Conservation (phyloP, 495 filamentous ascomycete genomes). For the Cryomyces antarcticus region DNA sequence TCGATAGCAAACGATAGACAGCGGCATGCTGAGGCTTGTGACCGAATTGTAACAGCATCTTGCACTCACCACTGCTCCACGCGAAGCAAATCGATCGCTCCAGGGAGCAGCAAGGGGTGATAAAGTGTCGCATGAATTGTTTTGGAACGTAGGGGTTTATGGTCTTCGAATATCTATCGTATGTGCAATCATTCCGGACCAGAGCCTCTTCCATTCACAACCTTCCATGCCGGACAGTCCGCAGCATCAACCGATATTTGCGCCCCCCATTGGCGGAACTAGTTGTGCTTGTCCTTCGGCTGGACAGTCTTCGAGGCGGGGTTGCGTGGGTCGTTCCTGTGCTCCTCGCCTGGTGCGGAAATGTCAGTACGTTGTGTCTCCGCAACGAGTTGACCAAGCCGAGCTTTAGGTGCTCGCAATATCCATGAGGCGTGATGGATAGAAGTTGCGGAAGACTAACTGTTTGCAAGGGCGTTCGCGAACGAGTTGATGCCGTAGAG, state of each 20-base stretch:
- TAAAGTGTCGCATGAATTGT: background rate
- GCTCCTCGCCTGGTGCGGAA: slow-evolving; percentile 51
- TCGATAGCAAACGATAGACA: background rate
- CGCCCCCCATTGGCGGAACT: background rate
- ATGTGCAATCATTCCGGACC: background rate
- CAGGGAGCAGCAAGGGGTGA: background rate
- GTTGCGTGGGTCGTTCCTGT: slow-evolving; percentile 92
- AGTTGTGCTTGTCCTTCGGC: background rate
- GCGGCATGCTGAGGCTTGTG: background rate
- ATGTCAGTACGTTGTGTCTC: background rate
- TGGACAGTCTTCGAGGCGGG: slow-evolving; percentile 33
- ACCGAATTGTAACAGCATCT: background rate
- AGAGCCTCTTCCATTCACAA: background rate
- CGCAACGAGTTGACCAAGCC: background rate
- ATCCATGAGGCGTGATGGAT: slow-evolving; percentile 1
- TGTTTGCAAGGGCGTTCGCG: slow-evolving; percentile 43
- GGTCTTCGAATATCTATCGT: background rate
- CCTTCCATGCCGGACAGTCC: background rate
- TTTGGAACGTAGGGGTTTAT: background rate
- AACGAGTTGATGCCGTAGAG: slow-evolving; percentile 73
- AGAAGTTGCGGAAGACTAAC: slow-evolving; percentile 33
- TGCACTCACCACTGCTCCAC: background rate
- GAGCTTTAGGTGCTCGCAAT: background rate
- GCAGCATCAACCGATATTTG: background rate
- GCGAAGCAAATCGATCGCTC: background rate